Conservation (phyloP, 2,329 filamentous ascomycete species). For the Fusarium duplospermum region DNA sequence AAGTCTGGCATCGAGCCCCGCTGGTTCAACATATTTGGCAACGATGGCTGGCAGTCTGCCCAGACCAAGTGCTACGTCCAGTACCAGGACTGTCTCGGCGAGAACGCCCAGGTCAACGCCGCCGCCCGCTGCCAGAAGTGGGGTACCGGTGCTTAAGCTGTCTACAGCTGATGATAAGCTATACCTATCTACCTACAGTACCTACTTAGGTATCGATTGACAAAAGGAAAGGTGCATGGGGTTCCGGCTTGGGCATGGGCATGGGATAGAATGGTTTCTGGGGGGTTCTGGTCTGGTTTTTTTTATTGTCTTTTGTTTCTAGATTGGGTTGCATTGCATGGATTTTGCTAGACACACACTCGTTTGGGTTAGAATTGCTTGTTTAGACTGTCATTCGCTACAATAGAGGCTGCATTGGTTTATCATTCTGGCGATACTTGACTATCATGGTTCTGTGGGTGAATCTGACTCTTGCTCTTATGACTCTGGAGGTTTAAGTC, state of each 20-base stretch:
- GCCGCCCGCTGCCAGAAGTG: conserved; percentile 55
- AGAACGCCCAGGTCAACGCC: conserved; percentile 55
- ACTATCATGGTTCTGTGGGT: background rate
- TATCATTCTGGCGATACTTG: background rate
- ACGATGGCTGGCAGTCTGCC: conserved; percentile 49
- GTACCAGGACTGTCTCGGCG: conserved; percentile 59
- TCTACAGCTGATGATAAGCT: background rate
- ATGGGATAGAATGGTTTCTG: background rate
- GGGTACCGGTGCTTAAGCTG: conserved; percentile 40
- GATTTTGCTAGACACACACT: conserved; percentile 21
- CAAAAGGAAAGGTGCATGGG: conserved; percentile 8
- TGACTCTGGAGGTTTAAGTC: too few relatives aligned
- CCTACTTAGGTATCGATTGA: background rate
- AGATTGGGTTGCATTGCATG: conserved; percentile 14
- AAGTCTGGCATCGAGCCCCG: conserved; percentile 41
- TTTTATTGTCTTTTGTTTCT: conserved; percentile 7
- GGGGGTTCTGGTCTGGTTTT: background rate
- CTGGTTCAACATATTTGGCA: conserved; percentile 44
- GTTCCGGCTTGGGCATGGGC: background rate
- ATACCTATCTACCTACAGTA: background rate
- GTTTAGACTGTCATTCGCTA: conserved; percentile 32
- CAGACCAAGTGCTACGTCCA: conserved; percentile 60
- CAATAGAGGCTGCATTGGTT: conserved; percentile 32
- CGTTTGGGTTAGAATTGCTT: conserved; percentile 22
- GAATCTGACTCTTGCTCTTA: background rate